Conservation (phyloP, 768 basidiomycete genomes). For the Leccinum subgranulosum region DNA sequence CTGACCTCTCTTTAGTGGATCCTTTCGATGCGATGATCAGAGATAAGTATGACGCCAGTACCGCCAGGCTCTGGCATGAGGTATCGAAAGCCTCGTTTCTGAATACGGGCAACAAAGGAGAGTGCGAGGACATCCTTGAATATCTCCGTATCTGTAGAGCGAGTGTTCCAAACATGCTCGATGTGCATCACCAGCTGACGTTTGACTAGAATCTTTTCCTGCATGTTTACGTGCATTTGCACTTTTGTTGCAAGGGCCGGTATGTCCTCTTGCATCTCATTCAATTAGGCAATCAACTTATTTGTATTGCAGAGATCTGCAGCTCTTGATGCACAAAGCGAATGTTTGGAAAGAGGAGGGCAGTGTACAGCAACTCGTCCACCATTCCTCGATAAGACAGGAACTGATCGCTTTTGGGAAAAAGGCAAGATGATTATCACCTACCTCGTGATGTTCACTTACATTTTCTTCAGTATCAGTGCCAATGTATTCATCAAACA, state of each 20-base stretch:
- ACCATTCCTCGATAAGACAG: constrained; percentile 13
- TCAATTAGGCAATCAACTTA: background rate
- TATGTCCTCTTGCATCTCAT: background rate
- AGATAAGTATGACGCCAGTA: background rate
- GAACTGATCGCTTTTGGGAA: constrained; percentile 7
- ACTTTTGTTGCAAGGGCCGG: constrained; percentile 13
- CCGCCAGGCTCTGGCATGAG: background rate
- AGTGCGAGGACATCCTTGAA: constrained; percentile 8
- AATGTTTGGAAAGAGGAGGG: constrained; percentile 11
- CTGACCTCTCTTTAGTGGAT: constrained; percentile 7
- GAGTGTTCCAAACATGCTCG: background rate
- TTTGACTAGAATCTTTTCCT: constrained; percentile 20
- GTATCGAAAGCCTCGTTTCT: constrained; percentile 4
- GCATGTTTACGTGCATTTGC: constrained; percentile 24
- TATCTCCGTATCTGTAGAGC: constrained; percentile 21
- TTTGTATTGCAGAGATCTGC: constrained; percentile 6
- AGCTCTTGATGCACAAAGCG: constrained; percentile 3
- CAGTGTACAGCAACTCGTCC: constrained; percentile 16
- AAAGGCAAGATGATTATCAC: constrained; percentile 4
- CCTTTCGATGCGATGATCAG: constrained; percentile 5
- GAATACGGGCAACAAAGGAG: background rate
- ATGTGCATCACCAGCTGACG: constrained; percentile 3
- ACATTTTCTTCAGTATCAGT: constrained; percentile 3
- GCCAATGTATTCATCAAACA: constrained; percentile 12
- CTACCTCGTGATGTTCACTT: background rate